Conservation (phyloP, 164 flowering plant genomes). For the Piper longum region DNA sequence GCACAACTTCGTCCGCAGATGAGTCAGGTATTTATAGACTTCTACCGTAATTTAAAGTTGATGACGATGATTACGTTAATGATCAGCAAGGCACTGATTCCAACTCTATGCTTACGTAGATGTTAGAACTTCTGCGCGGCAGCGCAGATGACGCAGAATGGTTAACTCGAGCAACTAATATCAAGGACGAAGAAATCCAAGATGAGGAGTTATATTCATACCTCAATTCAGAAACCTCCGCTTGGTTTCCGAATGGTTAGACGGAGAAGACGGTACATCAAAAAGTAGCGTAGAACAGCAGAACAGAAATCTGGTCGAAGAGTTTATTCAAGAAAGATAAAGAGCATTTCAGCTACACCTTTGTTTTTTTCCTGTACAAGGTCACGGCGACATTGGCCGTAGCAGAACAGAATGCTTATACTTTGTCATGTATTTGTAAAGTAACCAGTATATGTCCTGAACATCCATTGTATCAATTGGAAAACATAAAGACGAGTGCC, state of each 20-base stretch:
- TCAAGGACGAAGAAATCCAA: conserved; percentile 29
- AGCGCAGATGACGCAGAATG: conserved; percentile 21
- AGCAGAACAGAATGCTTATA: too few species aligned
- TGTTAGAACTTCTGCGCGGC: conserved; percentile 55
- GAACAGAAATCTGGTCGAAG: conserved; percentile 34
- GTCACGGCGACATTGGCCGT: too few species aligned
- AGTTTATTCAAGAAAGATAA: conserved; percentile 49
- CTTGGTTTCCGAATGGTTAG: conserved; percentile 40
- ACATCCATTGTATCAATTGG: too few species aligned
- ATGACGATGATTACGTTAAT: too few species aligned
- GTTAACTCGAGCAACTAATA: conserved; percentile 6
- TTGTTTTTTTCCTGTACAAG: too few species aligned
- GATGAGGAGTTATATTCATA: conserved; percentile 46
- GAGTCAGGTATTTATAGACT: conserved; percentile 33
- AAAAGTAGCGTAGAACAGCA: conserved; percentile 48
- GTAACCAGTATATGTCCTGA: too few species aligned
- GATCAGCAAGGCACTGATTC: background rate
- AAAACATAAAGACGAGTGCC: too few species aligned
- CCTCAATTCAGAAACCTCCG: conserved; percentile 32
- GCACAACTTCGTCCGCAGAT: conserved; percentile 74
- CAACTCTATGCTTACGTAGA: conserved; percentile 16
- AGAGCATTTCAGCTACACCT: conserved; percentile 33
- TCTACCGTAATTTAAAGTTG: too few species aligned
- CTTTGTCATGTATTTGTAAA: too few species aligned
- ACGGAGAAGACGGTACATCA: conserved; percentile 39